These are phyloP conservation scores for Penicillium goetzii DNA, from an alignment of 495 filamentous ascomycete genomes.

Conservation along the genomic window DNA sequence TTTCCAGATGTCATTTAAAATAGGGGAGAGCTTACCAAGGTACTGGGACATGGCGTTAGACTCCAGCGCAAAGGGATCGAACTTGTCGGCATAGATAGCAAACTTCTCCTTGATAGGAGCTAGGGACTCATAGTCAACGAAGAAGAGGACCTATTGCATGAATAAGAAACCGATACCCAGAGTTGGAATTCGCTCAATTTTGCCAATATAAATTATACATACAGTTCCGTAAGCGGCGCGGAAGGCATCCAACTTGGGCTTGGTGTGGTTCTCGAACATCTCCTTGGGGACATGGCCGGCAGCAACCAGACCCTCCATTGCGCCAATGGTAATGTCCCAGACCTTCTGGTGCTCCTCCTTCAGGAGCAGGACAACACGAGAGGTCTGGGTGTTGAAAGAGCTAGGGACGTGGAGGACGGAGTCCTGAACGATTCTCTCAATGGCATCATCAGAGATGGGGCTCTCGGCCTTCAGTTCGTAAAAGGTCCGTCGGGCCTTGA, in stretches of 20 bases:
- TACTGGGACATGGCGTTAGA: conserved; percentile 58
- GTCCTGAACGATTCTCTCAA: conserved; percentile 44
- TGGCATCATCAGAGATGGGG: conserved; percentile 46
- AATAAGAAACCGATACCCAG: not conserved
- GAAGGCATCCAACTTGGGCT: conserved; percentile 48
- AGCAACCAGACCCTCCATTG: conserved; percentile 47
- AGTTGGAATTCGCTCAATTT: not conserved
- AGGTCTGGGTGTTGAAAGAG: conserved; percentile 59
- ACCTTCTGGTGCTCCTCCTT: conserved; percentile 57
- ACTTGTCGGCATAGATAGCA: conserved; percentile 52
- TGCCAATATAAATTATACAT: conserved; percentile 12
- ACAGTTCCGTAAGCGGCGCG: conserved; percentile 55
- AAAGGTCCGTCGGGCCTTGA: conserved; percentile 50
- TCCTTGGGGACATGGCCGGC: conserved; percentile 42
- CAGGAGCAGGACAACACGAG: conserved; percentile 50
- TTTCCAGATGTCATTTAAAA: not conserved
- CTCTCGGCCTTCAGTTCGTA: conserved; percentile 52
- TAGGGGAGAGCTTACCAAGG: conserved; percentile 34
- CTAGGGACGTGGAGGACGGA: conserved; percentile 53
- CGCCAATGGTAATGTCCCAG: conserved; percentile 52
- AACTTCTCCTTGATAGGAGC: conserved; percentile 48
- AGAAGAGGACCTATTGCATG: conserved; percentile 49
- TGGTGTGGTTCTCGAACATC: conserved; percentile 45
- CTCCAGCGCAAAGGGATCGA: conserved; percentile 53
- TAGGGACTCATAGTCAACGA: conserved; percentile 48